These are phyloP conservation scores for Plenodomus tracheiphilus DNA, from an alignment of 2,329 filamentous ascomycete species.

Conservation along the genomic window DNA sequence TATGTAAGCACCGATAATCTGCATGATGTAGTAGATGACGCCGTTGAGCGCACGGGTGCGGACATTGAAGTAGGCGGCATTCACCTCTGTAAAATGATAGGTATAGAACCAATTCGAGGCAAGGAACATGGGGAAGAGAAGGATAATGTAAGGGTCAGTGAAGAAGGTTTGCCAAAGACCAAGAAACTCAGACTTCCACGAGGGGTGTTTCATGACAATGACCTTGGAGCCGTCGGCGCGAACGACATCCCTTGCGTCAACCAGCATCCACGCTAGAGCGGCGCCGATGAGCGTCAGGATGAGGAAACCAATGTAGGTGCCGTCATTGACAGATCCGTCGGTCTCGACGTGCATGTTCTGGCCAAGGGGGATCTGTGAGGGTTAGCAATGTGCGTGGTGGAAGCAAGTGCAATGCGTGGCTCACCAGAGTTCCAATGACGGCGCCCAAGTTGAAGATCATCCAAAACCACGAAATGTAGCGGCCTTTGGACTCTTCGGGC, in stretches of 20 bases:
- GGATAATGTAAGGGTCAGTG: constrained; percentile 71
- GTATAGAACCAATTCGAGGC: constrained; percentile 80
- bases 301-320: constrained; percentile 87
- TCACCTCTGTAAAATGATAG: constrained; percentile 77
- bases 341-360: constrained; percentile 66
- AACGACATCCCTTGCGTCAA: constrained; percentile 71
- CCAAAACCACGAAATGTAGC: constrained; percentile 91
- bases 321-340: constrained; percentile 64
- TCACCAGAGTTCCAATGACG: constrained; percentile 76
- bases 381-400: constrained; percentile 39
- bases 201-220: constrained; percentile 88
- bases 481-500: constrained; percentile 77
- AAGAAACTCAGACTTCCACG: constrained; percentile 76
- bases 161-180: constrained; percentile 75
- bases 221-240: constrained; percentile 77
- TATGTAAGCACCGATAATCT: constrained; percentile 74
- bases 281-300: constrained; percentile 78
- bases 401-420: constrained; percentile 31
- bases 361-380: constrained; percentile 67
- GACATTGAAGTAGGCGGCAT: constrained; percentile 70
- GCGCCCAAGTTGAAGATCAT: constrained; percentile 92
- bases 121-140: constrained; percentile 82
- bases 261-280: constrained; percentile 68
- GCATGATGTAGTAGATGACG: constrained; percentile 76
- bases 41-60: constrained; percentile 77